Base-by-base conservation (phyloP, 2,329 filamentous ascomycete species). In the Septoria petroselini region DNA sequence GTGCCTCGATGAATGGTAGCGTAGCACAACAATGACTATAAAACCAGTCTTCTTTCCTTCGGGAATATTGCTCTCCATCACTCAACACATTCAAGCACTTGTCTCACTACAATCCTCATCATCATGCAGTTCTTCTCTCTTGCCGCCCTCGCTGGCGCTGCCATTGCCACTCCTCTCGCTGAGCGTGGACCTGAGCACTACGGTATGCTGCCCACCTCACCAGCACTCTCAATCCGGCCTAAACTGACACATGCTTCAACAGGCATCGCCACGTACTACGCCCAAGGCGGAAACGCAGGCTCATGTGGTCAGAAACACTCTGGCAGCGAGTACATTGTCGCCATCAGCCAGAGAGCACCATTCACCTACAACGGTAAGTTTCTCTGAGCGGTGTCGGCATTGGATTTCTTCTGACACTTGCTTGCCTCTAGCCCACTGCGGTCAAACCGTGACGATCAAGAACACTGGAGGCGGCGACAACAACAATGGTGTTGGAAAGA, bases 381-480 rank as follows among this genome's bases (percentile, higher is more conserved):
- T n/a, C n/a, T n/a, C n/a, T n/a, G n/a, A n/a, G n/a, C n/a, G n/a
- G n/a, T 12, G 27, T 30, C 27, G 27, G 27, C 12, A 7, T 12
- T n/a, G 30, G 4, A n/a, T 12, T 33, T n/a, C 11, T 33, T 33
- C 11, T 5, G 6, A 33, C 14, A 12, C 30, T 15, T 33, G 4
- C 30, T 33, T 15, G 4, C 5, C 14, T 27, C 9, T n/a, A 49
- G 47, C 47, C 17, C 47, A 44, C 47, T 50, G 47, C 40, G 47
- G 47, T 34, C 47, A 50, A 23, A 50, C 47, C 17, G 47, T 50
- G 14, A 50, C 47, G 14, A 44, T 50, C 34, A 50, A 43, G 39
- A 50, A 50, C 40, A 44, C 23, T 15, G 47, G 47, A 3, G 47
- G 46, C 14, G 46, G 47, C 6, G 27, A 44, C 7, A 38, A 33